These are phyloP conservation scores for Rhizopogon vulgaris DNA, from an alignment of 768 basidiomycete species.

Conservation along the genomic window DNA sequence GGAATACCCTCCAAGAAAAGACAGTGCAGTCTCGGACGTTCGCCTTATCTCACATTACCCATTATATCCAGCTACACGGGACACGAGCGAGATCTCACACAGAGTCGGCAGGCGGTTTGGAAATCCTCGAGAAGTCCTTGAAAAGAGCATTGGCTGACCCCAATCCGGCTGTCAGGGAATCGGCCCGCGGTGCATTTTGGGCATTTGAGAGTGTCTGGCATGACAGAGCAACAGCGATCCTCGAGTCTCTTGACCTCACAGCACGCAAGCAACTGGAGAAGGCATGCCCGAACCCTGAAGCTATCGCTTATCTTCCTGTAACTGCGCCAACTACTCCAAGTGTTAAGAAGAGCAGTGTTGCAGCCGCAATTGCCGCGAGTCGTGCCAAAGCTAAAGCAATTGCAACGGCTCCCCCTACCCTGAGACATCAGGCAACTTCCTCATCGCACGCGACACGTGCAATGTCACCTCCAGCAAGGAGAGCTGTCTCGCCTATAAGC, in stretches of 20 bases:
- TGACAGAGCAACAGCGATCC: slow-evolving; percentile 54
- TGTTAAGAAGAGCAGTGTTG: slow-evolving; percentile 74
- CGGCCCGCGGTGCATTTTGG: slow-evolving; percentile 74
- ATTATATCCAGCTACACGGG: slow-evolving; percentile 71
- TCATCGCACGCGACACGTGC: slow-evolving; percentile 47
- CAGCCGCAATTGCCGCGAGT: slow-evolving; percentile 86
- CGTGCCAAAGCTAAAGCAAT: slow-evolving; percentile 83
- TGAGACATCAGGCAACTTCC: slow-evolving; percentile 80
- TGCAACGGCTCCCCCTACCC: slow-evolving; percentile 71
- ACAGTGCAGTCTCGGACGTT: slow-evolving; percentile 67
- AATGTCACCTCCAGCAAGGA: slow-evolving; percentile 35
- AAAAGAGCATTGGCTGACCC: slow-evolving; percentile 71
- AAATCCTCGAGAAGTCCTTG: slow-evolving; percentile 67
- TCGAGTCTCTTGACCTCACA: slow-evolving; percentile 59
- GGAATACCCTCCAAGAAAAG: slow-evolving; percentile 72
- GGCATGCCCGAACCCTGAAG: slow-evolving; percentile 60
- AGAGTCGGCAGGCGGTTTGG: slow-evolving; percentile 62
- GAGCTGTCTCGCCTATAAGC: slow-evolving; percentile 34
- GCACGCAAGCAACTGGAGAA: slow-evolving; percentile 84
- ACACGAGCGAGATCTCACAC: slow-evolving; percentile 55
- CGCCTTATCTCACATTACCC: slow-evolving; percentile 63
- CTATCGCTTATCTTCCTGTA: slow-evolving; percentile 33
- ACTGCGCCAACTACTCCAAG: slow-evolving; percentile 41
- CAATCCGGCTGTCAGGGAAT: slow-evolving; percentile 75
- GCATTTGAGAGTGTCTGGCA: slow-evolving; percentile 71